Evolutionary conservation across 345 rosid genomes (phyloP).

Genomic region (Eutrema heterophyllum): DNA sequence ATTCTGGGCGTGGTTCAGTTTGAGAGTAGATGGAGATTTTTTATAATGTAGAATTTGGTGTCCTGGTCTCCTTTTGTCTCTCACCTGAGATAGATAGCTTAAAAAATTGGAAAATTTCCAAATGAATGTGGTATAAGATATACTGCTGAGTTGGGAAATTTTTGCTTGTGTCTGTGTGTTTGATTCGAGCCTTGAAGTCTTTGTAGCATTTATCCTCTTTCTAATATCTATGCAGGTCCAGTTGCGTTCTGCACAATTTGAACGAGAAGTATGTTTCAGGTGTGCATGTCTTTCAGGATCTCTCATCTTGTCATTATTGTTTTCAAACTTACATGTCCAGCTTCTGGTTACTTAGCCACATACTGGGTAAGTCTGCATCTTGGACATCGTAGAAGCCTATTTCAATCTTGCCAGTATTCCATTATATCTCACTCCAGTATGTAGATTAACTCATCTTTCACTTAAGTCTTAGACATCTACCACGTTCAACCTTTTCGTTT

Average conservation of each 20-base stretch:
- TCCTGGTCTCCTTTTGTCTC: background rate
- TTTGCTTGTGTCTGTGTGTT: background rate
- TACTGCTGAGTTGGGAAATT: background rate
- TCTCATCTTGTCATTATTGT: constrained; percentile 2
- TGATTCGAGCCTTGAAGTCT: constrained; percentile 2
- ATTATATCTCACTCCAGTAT: constrained; percentile 4
- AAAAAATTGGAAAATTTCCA: background rate
- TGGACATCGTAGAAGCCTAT: background rate
- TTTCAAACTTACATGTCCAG: background rate
- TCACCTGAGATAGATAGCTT: background rate
- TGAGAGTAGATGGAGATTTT: constrained; percentile 3
- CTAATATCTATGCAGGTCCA: constrained; percentile 62
- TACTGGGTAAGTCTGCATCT: background rate
- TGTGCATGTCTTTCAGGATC: constrained; percentile 30
- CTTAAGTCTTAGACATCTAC: background rate
- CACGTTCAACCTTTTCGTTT: constrained; percentile 2
- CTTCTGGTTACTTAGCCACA: constrained; percentile 9
- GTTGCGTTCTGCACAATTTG: constrained; percentile 68
- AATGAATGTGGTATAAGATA: background rate
- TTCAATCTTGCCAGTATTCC: background rate
- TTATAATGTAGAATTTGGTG: background rate
- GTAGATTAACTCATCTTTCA: background rate
- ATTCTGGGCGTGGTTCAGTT: background rate
- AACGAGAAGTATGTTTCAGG: constrained; percentile 84
- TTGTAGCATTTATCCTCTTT: constrained; percentile 5